Base-by-base conservation (phyloP, 176 grass and related monocot genomes). In the Phyllostachys edulis region DNA sequence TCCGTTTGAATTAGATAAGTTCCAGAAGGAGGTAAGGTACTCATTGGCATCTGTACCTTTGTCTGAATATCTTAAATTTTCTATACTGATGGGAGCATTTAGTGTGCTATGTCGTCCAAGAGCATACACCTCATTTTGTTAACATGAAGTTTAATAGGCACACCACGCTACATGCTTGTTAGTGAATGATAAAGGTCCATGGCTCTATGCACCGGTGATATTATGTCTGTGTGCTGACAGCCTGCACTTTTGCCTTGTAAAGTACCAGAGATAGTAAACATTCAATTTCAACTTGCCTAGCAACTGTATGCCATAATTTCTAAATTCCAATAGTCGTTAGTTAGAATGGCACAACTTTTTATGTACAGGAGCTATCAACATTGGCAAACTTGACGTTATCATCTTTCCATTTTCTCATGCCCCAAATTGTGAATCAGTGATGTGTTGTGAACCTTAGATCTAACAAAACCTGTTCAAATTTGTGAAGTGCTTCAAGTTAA, bases 1-100 rank as follows among this genome's bases (percentile, higher is more conserved):
- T 90, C 96, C 96, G 47, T 98, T 98, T 87, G 96, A 95, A 79
- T 72, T 98, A 59, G 96, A 98, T 88, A 90, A 85, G 79, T 98
- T 98, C 85, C 96, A 98, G 76, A 98, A 98, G 85, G 92, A 95
- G 92, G 94, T 97, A 92, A 51, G 41, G 42, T 82, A 45, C 37
- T 55, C 64, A 37, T 81, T 56, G 20, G 15, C 61, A 18, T 70
- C 17, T 80, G 52, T 63, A 63, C 55, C 24, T 89, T 89, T 74
- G 65, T 51, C 18, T 39, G 9, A 78, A 16, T 57, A 39, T 42
- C 36, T 82, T 37, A 59, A 41, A 14, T 67, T 83, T 29, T 77
- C 15, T 26, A 32, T 50, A 77, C 36, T 78, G 55, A 64, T 18
- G 6, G 5, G 23, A 79, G 15, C 14, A 47, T 75, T 4, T 67